Percentiles rank a stretch among this genome's conserved stretches.
Conservation (phyloP, 75 land plant species). For the Pinus tabuliformis region DNA sequence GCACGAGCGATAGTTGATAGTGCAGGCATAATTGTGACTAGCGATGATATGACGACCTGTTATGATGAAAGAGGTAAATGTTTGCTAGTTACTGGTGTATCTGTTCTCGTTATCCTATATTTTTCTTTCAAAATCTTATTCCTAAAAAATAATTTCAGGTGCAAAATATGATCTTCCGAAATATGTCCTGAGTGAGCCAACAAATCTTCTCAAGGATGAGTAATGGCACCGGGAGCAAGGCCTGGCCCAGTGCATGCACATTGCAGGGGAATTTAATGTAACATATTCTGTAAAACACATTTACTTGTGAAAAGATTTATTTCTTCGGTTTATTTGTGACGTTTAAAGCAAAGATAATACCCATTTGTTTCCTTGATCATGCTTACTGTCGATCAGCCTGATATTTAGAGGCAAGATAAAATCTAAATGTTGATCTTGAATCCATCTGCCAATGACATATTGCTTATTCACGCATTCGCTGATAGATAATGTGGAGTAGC, state of each 20-base stretch:
- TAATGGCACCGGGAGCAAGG: conserved; percentile 18
- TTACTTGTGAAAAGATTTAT: conserved; percentile 4
- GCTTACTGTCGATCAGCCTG: not conserved
- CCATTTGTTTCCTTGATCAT: conserved; percentile 11
- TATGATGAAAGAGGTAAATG: conserved; percentile 87
- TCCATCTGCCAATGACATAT: not conserved
- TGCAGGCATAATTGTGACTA: conserved; percentile 83
- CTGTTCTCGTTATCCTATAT: not conserved
- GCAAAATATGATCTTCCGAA: conserved; percentile 95
- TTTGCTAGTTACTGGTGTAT: not conserved
- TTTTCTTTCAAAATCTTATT: conserved; percentile 3
- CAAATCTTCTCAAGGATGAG: conserved; percentile 53
- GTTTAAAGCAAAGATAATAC: conserved; percentile 2
- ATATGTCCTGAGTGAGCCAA: conserved; percentile 89
- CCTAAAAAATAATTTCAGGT: conserved; percentile 44
- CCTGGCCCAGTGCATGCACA: not conserved
- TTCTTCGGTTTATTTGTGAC: not conserved
- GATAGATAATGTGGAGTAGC: not conserved
- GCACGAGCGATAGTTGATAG: conserved; percentile 86
- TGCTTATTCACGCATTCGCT: not conserved
- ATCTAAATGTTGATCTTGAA: not conserved
- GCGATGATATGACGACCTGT: conserved; percentile 79
- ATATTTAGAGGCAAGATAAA: not conserved
- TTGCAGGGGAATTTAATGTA: not conserved
- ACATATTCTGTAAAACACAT: conserved; percentile 9